Evolutionary conservation across 176 grass and related monocot genomes (phyloP), one percentile per base, ranked within the genome.

Genomic region (Triticum monococcum): DNA sequence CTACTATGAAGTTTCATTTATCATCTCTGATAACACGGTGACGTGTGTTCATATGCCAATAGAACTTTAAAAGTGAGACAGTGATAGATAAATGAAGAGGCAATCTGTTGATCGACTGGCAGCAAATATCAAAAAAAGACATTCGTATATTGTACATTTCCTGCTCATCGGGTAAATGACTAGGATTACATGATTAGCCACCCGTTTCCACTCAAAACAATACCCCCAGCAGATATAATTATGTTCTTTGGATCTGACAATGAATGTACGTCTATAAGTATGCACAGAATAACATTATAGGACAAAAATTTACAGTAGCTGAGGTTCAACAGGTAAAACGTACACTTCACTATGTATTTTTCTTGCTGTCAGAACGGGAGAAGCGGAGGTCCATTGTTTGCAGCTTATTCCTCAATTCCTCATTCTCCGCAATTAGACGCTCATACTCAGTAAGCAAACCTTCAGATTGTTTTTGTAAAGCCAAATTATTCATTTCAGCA

Each of bases 401-500:
- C 72, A 97, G 75, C 45, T 91, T 87, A 30, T 79, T 80, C 68
- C 75, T 88, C 37, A 97, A 83, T 65, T 91, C 84, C 59, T 88
- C 69, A 9, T 97, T 97, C 78, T 97, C 95, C n/a, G 91, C 81
- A 68, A 88, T 91, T 11, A 97, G 81, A 52, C 92, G 90, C 24
- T 97, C 95, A 50, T 97, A 94, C 37, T 94, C 95, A 7, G 57
- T 80, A 60, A 97, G 86, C 68, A 94, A 83, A 40, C 95, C 92
- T 92, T 97, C 90, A 66, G 87, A 89, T 83, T 97, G 95, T 80
- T 90, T 95, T 13, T 54, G 86, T 72, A 97, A 76, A 84, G 95
- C 90, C 12, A 78, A 4, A 22, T 13, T 40, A 83, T 87, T 93
- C 0, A 64, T 87, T 72, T 95, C 82, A 8, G 92, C 87, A 24